Evolutionary conservation across 257 asterid species (phyloP), one percentile per base, ranked within the genome.

Genomic region (Schizonepeta tenuifolia): DNA sequence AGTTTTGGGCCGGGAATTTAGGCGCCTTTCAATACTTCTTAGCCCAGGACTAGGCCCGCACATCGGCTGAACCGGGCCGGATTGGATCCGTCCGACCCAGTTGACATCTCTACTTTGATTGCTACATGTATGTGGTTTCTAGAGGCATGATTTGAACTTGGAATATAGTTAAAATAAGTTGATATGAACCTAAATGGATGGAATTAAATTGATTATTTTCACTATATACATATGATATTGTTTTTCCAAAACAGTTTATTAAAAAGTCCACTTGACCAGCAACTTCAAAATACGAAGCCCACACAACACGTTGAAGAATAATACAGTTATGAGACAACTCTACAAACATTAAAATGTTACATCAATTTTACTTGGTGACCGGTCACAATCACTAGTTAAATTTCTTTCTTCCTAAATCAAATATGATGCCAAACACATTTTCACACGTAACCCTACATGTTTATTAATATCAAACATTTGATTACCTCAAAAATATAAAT

Each of bases 271-370:
- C 14, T 55, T 55, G n/a, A 7, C 8, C 43, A 28, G 10, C 31
- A 21, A 28, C 64, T 14, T 20, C 17, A 22, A 55, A 10, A 22
- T 0, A 13, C 28, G 20, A 57, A 17, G 57, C 13, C 2, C 26
- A 17, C 53, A 47, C 20, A 47, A 15, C 54, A 47, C 54, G 54
- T 47, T 22, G 36, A 57, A 9, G 41, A 58, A 28, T 58, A n/a
- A 57, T 24, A 14, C 18, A 4, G 36, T 26, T 24, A 65, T 1
- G 0, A 26, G 55, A 38, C 53, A 68, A 13, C 51, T 59, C 65
- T 9, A 33, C n/a, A 67, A 18, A 49, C 46, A 10, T 33, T 67
- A 67, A 69, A 69, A 35, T 66, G 60, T 22, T 55, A n/a, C 67
- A 56, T 60, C n/a, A 50, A 44, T 46, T 59, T 28, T 31, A 20